Evolutionary conservation across 371 early-diverging fungal species (phyloP).

Genomic region (Mortierella sp.): DNA sequence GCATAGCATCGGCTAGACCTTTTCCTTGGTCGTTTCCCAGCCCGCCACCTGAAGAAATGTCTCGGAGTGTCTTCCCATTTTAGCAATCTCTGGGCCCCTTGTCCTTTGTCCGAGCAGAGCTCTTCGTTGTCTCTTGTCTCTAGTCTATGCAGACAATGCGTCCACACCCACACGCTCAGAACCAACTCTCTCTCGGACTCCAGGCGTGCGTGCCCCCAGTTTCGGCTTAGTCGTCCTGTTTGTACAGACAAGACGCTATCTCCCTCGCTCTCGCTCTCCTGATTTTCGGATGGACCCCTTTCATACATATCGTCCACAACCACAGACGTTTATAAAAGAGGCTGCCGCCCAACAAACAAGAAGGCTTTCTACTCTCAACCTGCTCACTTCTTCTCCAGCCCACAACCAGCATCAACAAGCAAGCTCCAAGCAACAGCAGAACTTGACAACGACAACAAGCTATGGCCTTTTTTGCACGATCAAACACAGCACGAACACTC

Average conservation of each 20-base stretch:
- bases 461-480: conserved; percentile 15
- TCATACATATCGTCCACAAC: background rate
- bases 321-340: background rate
- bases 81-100: background rate
- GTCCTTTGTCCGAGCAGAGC: background rate
- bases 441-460: background rate
- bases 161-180: background rate
- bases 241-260: background rate
- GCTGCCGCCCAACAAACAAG: background rate
- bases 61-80: conserved; percentile 5
- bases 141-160: background rate
- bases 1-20: background rate
- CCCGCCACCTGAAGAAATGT: conserved; percentile 2
- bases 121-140: background rate
- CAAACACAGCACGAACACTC: conserved; percentile 6
- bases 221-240: background rate
- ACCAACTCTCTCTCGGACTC: background rate
- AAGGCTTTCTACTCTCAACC: background rate
- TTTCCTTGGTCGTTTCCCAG: background rate
- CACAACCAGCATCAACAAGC: background rate
- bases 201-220: background rate
- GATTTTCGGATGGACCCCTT: conserved; percentile 9
- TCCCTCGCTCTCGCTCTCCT: background rate
- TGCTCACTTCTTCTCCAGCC: background rate
- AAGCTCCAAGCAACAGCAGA: background rate